phyloP scores from a whole-genome alignment of 2,329 filamentous ascomycete species.

The Fusarium setosum region DNA sequence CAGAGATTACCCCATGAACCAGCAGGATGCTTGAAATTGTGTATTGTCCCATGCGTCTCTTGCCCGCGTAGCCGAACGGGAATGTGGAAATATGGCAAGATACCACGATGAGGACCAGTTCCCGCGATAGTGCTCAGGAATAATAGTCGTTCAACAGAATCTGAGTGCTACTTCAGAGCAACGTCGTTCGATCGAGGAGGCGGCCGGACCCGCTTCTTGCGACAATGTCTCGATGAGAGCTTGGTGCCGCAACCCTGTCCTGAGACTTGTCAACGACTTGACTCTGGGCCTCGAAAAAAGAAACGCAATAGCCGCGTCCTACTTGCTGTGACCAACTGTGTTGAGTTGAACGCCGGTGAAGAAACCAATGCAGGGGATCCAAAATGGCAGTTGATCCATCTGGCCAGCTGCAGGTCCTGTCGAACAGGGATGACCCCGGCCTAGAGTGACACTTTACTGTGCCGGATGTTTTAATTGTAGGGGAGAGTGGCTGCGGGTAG shows the following conservation, averaged over 20 bases:
- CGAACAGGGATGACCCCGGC: slow-evolving; percentile 35
- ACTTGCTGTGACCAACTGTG: neutral
- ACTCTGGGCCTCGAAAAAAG: slow-evolving; percentile 5
- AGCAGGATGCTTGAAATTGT: neutral
- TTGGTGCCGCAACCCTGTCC: slow-evolving; percentile 6
- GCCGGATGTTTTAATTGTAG: slow-evolving; percentile 32
- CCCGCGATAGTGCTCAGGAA: slow-evolving; percentile 15
- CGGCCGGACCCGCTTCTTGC: slow-evolving; percentile 14
- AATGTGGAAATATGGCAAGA: no score
- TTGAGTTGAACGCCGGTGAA: slow-evolving; percentile 9
- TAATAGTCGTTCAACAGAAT: slow-evolving; percentile 19
- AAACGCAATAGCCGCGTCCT: slow-evolving; percentile 14
- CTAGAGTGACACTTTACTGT: slow-evolving; percentile 27
- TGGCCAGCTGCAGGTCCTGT: slow-evolving; percentile 32
- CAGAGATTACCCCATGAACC: no score
- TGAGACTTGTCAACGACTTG: slow-evolving; percentile 2
- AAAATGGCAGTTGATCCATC: slow-evolving; percentile 41
- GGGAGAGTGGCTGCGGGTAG: slow-evolving; percentile 31
- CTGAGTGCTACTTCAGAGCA: slow-evolving; percentile 20
- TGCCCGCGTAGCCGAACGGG: slow-evolving; percentile 5
- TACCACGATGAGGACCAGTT: slow-evolving; percentile 6
- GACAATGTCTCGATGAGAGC: slow-evolving; percentile 2
- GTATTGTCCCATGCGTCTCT: slow-evolving; percentile 4
- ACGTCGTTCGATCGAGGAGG: slow-evolving; percentile 27
- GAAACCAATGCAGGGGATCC: slow-evolving; percentile 35